A percentile compares a stretch with the other conserved stretches of the same genome.
phyloP scores from a whole-genome alignment of 768 basidiomycete genomes.

The Mrakia frigida region DNA sequence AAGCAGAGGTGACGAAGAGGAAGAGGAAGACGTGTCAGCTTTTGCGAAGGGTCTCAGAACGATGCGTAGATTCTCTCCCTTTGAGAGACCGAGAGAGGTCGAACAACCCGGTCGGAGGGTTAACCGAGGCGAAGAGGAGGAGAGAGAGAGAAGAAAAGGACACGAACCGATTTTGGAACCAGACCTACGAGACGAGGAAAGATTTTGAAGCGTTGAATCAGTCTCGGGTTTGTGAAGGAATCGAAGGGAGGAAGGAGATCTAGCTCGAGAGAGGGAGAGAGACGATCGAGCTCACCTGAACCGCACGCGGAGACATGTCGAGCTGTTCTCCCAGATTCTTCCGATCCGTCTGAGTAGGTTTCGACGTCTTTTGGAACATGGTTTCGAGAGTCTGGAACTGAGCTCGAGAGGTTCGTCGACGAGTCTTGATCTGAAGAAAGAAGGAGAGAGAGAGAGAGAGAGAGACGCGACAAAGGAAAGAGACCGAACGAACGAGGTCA shows the following conservation, averaged over 20 bases:
- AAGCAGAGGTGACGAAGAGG: not conserved
- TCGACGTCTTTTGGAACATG: slow-evolving; percentile 80
- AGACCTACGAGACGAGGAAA: slow-evolving; percentile 49
- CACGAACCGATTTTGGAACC: slow-evolving; percentile 76
- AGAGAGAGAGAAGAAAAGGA: not conserved
- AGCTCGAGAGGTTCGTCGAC: slow-evolving; percentile 77
- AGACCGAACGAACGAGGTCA: not conserved
- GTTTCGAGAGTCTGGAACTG: slow-evolving; percentile 87
- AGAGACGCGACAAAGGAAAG: not conserved
- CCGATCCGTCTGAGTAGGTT: slow-evolving; percentile 70
- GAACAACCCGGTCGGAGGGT: no score
- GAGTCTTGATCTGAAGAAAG: slow-evolving; percentile 70
- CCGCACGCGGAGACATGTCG: slow-evolving; percentile 88
- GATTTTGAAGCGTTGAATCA: no score
- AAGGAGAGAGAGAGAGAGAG: not conserved
- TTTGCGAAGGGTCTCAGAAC: no score
- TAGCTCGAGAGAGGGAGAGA: no score
- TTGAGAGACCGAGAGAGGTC: no score
- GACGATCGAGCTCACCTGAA: slow-evolving; percentile 52
- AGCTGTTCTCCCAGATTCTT: slow-evolving; percentile 75
- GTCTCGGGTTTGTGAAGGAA: no score
- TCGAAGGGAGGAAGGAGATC: no score
- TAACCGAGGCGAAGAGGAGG: no score
- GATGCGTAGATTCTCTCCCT: no score
- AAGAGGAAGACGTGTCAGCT: not conserved